These are phyloP conservation scores for Cornus controversa DNA, from an alignment of 148 eudicot species.

Conservation along the genomic window DNA sequence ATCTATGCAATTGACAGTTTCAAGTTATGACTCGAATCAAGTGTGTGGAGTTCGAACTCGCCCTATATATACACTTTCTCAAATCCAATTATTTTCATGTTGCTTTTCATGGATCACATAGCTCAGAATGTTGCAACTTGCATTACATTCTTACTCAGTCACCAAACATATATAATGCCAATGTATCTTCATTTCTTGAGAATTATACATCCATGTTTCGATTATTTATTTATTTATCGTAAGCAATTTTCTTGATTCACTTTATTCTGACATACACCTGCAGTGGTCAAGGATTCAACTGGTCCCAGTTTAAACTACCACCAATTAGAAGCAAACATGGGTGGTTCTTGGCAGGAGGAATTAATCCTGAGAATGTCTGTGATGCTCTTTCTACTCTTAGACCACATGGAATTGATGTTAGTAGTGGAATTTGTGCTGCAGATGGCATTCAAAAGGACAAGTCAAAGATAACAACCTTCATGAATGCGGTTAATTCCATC, in stretches of 20 bases:
- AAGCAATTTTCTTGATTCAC: neutral
- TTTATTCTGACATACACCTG: constrained; percentile 14
- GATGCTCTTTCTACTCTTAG: constrained; percentile 64
- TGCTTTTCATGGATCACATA: neutral
- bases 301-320: constrained; percentile 74
- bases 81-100: neutral
- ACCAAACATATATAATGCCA: neutral
- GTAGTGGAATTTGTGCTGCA: constrained; percentile 80
- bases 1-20: too few relatives aligned
- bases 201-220: neutral
- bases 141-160: neutral
- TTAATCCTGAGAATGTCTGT: constrained; percentile 58
- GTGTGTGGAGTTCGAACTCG: too few relatives aligned
- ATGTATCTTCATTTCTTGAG: neutral
- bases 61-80: neutral
- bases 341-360: constrained; percentile 94
- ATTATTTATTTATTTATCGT: neutral
- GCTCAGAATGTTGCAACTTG: neutral
- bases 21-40: too few relatives aligned
- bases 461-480: constrained; percentile 56
- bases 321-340: constrained; percentile 67
- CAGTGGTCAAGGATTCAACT: constrained; percentile 88
- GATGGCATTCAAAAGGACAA: constrained; percentile 78
- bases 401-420: constrained; percentile 85
- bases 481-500: constrained; percentile 61